These are phyloP conservation scores for Ganoderma leucocontextum DNA, from an alignment of 1,284 basidiomycete species.

Conservation along the genomic window DNA sequence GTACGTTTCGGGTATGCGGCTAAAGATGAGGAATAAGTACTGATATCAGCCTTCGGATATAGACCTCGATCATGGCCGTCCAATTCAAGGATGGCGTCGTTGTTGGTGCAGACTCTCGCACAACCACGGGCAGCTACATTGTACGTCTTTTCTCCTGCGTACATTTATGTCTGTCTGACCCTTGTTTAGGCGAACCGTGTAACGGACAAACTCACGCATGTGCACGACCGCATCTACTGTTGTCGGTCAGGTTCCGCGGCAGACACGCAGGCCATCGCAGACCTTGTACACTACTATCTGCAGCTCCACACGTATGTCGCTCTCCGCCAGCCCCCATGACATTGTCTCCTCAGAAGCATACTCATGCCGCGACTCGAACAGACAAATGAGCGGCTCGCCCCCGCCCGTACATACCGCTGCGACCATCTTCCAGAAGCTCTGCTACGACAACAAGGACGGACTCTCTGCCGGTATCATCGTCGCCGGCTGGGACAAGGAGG, in stretches of 20 bases:
- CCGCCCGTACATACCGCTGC: conserved; percentile 89
- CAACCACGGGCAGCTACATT: conserved; percentile 97
- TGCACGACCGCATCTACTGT: conserved; percentile 99
- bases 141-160: conserved; percentile 53
- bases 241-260: conserved; percentile 98
- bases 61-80: conserved; percentile 99
- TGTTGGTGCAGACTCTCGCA: conserved; percentile 96
- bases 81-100: conserved; percentile 96
- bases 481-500: conserved; percentile 95
- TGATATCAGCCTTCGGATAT: conserved; percentile 11
- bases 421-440: conserved; percentile 87
- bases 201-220: conserved; percentile 97
- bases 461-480: conserved; percentile 97
- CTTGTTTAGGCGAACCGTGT: conserved; percentile 89
- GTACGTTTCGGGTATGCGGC: conserved; percentile 59
- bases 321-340: not conserved
- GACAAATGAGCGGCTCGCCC: conserved; percentile 71
- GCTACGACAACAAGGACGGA: conserved; percentile 94
- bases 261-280: conserved; percentile 97
- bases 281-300: conserved; percentile 88
- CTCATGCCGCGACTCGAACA: conserved; percentile 38
- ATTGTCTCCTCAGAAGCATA: not conserved
- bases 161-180: not conserved
- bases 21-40: not conserved
- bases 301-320: conserved; percentile 78